A percentile compares a stretch with the other conserved stretches of the same genome.
phyloP scores from a whole-genome alignment of 257 asterid genomes.

The Solanum etuberosum region DNA sequence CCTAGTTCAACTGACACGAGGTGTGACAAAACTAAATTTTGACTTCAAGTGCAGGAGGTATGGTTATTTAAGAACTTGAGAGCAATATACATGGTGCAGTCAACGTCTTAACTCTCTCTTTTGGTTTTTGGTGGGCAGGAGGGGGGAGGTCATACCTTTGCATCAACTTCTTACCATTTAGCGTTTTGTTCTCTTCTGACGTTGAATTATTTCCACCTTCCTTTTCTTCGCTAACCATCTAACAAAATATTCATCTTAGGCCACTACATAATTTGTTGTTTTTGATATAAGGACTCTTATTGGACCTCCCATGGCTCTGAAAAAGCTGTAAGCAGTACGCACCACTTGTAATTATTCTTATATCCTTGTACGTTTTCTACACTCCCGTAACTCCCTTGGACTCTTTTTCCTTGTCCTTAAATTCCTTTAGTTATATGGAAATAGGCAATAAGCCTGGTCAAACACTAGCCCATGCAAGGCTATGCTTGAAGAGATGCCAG shows the following conservation, averaged over 20 bases:
- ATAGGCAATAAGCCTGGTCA: neutral
- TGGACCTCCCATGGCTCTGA: neutral
- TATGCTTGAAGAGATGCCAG: neutral
- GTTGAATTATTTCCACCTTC: neutral
- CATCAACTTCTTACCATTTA: neutral
- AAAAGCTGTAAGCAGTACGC: neutral
- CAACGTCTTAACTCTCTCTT: neutral
- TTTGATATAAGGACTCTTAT: neutral
- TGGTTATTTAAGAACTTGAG: neutral
- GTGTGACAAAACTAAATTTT: neutral
- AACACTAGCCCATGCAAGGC: neutral
- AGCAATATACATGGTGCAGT: neutral
- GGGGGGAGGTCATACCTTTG: neutral
- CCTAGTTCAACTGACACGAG: neutral
- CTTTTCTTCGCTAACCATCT: neutral
- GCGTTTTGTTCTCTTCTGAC: neutral
- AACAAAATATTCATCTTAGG: neutral
- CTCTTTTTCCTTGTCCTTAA: neutral
- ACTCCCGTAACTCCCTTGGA: neutral
- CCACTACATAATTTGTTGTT: neutral
- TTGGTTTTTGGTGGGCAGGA: neutral
- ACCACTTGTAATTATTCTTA: neutral
- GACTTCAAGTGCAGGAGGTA: neutral
- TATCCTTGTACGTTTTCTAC: neutral
- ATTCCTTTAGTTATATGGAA: neutral